Evolutionary conservation across 1,139 yeast genomes (phyloP), one percentile per base, ranked within the genome.

Genomic region (Diutina catenulata): DNA sequence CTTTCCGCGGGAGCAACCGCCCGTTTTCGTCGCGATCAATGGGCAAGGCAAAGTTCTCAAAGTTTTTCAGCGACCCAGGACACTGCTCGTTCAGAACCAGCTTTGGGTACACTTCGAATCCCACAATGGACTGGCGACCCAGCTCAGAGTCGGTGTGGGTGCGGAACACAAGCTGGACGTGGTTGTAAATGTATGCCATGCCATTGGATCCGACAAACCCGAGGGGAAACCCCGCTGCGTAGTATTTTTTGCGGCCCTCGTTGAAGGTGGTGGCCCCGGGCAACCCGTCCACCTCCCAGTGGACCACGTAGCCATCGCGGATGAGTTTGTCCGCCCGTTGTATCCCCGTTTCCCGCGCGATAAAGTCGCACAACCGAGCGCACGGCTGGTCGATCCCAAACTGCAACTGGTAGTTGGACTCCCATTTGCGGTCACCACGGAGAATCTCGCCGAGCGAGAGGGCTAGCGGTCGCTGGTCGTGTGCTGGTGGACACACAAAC

Each of bases 251-350:
- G 42, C 64, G 65, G 32, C 71, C 62, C 32, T 68, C 70, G 36
- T 70, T 74, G 50, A 80, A 82, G 1, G 94, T 82, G 4, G 95
- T 84, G 3, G 95, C 93, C 3, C 93, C 94, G 0, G 95, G 95
- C 29, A 87, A 60, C 15, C 80, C 86, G 58, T 87, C 95, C 16
- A 86, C 65, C 33, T 74, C 58, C 95, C 95, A 87, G 51, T 86
- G 91, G 10, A 72, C 87, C 38, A 79, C 79, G 49, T 86, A 86
- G 3, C 83, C 83, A 40, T 77, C 62, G 46, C 72, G 64, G 37
- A 87, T 76, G 42, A 86, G 60, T 22, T 72, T 65, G 39, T 68
- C 74, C 0, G 93, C 87, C 39, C 71, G 62, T 39, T 56, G 58
- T 25, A 81, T 51, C 3, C 72, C 80, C 1, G 57, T 57, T 14